These are phyloP conservation scores for carrot (Daucus carota) DNA, from an alignment of 129 eudicot species.

Conservation along the genomic window DH1_v3.0 NC_030381.2:26138501-26139000, in stretches of 20 bases:
- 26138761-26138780: background rate
- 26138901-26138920: background rate
- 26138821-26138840: background rate
- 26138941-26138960: background rate
- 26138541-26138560: background rate
- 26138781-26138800: background rate
- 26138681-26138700: background rate
- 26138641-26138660: background rate
- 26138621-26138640: background rate
- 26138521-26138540: background rate
- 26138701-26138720: background rate
- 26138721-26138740: background rate
- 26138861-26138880: background rate
- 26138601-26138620: background rate
- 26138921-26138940: background rate
- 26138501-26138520: background rate
- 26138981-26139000: background rate
- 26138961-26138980: background rate
- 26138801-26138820: background rate
- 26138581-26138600: background rate
- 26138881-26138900: background rate
- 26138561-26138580: background rate
- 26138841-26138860: background rate
- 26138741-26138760: background rate
- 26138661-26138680: background rate